Conservation (phyloP, 106 monocot genomes). For the Allium fistulosum region DNA sequence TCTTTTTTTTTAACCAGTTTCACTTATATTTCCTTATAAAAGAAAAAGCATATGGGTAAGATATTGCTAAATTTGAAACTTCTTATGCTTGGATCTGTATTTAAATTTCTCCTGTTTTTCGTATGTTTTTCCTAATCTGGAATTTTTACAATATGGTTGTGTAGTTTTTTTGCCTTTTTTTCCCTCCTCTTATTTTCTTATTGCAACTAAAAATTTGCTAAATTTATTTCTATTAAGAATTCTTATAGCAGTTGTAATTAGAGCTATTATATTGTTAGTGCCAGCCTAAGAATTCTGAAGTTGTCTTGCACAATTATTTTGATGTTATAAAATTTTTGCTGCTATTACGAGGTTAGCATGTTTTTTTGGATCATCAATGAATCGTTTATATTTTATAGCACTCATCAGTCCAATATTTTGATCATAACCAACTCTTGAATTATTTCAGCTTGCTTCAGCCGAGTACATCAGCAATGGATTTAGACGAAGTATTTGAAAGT, state of each 20-base stretch:
- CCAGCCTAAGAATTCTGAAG: too few species aligned
- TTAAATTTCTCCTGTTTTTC: background rate
- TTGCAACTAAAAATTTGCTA: too few species aligned
- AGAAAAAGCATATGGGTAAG: background rate
- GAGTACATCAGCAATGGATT: slow-evolving; percentile 24
- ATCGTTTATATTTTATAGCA: too few species aligned
- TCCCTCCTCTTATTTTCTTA: too few species aligned
- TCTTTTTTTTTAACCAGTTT: background rate
- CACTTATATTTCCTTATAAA: background rate
- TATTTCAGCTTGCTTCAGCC: background rate
- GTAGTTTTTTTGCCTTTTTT: background rate
- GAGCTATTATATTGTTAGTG: too few species aligned
- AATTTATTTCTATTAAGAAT: too few species aligned
- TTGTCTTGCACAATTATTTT: too few species aligned
- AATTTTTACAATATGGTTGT: background rate
- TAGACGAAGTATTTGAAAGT: slow-evolving; percentile 31
- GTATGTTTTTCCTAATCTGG: background rate
- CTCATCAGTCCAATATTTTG: too few species aligned
- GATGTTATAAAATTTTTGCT: too few species aligned
- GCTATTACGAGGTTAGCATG: too few species aligned
- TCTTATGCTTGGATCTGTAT: background rate
- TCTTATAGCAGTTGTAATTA: too few species aligned
- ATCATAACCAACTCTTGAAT: background rate
- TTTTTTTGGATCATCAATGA: too few species aligned
- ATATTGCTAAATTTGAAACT: background rate